Base-by-base conservation (phyloP, 495 filamentous ascomycete genomes). In the Talaromyces proteolyticus region DNA sequence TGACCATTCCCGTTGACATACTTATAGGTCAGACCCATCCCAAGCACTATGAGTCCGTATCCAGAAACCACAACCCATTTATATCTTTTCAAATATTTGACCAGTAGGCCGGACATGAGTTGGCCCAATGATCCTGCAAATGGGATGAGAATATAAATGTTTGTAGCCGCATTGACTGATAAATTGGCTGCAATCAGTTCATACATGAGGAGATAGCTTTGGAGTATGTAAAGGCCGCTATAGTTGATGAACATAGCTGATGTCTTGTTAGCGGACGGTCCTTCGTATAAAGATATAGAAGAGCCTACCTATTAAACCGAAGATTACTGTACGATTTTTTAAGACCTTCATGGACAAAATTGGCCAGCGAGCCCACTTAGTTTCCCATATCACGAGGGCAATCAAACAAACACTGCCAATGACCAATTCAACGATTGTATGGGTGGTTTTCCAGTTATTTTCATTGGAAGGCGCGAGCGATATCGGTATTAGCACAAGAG, bases 121-220 rank as follows among this genome's bases (percentile, higher is more conserved):
- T 45, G 43, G n/a, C 43, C 43, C 22, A 45, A 26, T 24, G 43
- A 45, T 29, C 43, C 43, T 45, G 43, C 21, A 34, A 45, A 45
- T 45, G 43, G 43, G 5, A 45, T 29, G 25, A 45, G 43, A 24
- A 45, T 29, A 18, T 45, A 29, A 29, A 45, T 19, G 22, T 45
- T 45, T n/a, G 43, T 45, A 16, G 43, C 43, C 19, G 43, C 43
- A 6, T 45, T 45, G 11, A 45, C 43, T 45, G 43, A 45, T 14
- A 45, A 24, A 29, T 45, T 26, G 14, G 24, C 43, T 18, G 43
- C 43, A 10, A 45, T 24, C 23, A 45, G 14, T 26, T 45, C 43
- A 17, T 45, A 45, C n/a, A 17, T n/a, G 22, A 45, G 8, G 22
- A 45, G 43, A 23, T 45, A 45, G 43, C 43, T 45, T 18, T 45